A percentile compares a stretch with the other conserved stretches of the same genome.
phyloP scores from a whole-genome alignment of 2,329 filamentous ascomycete species.

The Corinectria fuckeliana region DNA sequence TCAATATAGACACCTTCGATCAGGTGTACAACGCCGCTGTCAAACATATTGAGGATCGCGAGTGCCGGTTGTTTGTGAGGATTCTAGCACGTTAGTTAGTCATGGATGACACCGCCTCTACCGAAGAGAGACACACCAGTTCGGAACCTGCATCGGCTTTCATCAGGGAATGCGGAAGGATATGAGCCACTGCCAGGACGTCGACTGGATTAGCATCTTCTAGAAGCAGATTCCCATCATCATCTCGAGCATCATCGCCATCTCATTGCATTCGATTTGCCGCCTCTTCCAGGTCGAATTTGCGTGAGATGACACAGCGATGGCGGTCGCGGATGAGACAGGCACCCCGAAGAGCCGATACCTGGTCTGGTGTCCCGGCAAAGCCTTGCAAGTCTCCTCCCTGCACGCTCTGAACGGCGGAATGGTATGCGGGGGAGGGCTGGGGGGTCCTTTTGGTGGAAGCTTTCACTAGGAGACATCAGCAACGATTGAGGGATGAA shows the following conservation, averaged over 20 bases:
- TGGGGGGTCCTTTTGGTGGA: slow-evolving; percentile 19
- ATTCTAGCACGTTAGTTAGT: slow-evolving; percentile 12
- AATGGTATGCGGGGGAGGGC: slow-evolving; percentile 9
- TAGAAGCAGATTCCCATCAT: slow-evolving; percentile 2
- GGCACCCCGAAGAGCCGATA: slow-evolving; percentile 8
- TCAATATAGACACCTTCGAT: slow-evolving; percentile 50
- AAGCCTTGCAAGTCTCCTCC: slow-evolving; percentile 5
- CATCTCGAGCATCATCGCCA: not conserved
- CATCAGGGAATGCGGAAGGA: slow-evolving; percentile 14
- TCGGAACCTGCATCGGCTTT: too few relatives aligned
- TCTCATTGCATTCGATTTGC: not conserved
- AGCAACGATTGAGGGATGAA: not conserved
- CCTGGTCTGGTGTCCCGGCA: slow-evolving; percentile 13
- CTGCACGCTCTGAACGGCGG: slow-evolving; percentile 10
- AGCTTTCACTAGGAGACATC: slow-evolving; percentile 12
- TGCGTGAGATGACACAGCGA: slow-evolving; percentile 19
- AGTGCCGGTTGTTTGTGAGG: slow-evolving; percentile 43
- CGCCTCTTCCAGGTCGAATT: slow-evolving; percentile 8
- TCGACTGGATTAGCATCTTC: not conserved
- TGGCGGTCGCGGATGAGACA: slow-evolving; percentile 18
- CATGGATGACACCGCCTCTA: too few relatives aligned
- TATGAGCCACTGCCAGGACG: slow-evolving; percentile 14
- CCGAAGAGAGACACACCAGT: too few relatives aligned
- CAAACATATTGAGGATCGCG: slow-evolving; percentile 52
- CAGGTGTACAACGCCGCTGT: slow-evolving; percentile 42